phyloP scores from a whole-genome alignment of 148 eudicot genomes.

The Vaccinium macrocarpon region DNA sequence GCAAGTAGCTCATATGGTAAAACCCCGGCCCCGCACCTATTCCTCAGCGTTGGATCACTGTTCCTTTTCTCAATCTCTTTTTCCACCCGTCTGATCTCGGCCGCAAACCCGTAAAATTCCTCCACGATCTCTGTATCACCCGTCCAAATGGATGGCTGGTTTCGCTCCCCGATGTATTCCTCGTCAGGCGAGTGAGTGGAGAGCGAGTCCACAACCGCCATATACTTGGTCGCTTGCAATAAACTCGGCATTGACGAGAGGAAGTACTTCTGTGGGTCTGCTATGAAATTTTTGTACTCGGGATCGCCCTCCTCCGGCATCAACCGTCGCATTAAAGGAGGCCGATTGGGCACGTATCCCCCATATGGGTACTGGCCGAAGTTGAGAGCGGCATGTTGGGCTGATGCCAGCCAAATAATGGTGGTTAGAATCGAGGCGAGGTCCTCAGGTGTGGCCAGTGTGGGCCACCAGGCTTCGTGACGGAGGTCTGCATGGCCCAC shows the following conservation, averaged over 20 bases:
- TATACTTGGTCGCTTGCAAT: constrained; percentile 80
- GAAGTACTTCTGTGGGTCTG: constrained; percentile 74
- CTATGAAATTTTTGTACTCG: constrained; percentile 50
- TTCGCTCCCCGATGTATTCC: constrained; percentile 87
- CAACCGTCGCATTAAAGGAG: constrained; percentile 72
- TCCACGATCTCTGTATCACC: constrained; percentile 72
- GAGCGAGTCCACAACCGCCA: constrained; percentile 87
- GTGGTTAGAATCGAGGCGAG: constrained; percentile 70
- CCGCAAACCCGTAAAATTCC: constrained; percentile 66
- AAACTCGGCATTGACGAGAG: constrained; percentile 67
- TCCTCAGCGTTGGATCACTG: constrained; percentile 50
- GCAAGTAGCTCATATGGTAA: constrained; percentile 88
- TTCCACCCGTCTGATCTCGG: constrained; percentile 65
- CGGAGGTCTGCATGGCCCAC: constrained; percentile 86
- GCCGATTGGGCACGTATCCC: constrained; percentile 90
- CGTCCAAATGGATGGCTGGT: constrained; percentile 69
- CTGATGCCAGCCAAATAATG: constrained; percentile 82
- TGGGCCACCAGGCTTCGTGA: constrained; percentile 77
- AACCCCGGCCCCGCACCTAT: constrained; percentile 94
- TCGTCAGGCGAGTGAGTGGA: constrained; percentile 96
- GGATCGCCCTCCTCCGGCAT: constrained; percentile 80
- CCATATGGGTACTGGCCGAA: constrained; percentile 98
- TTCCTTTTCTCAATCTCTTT: constrained; percentile 78
- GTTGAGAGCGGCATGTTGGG: constrained; percentile 91
- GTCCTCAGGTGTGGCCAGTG: constrained; percentile 52